Evolutionary conservation across 106 monocot genomes (phyloP).

Genomic region (Platanthera guangdongensis): DNA sequence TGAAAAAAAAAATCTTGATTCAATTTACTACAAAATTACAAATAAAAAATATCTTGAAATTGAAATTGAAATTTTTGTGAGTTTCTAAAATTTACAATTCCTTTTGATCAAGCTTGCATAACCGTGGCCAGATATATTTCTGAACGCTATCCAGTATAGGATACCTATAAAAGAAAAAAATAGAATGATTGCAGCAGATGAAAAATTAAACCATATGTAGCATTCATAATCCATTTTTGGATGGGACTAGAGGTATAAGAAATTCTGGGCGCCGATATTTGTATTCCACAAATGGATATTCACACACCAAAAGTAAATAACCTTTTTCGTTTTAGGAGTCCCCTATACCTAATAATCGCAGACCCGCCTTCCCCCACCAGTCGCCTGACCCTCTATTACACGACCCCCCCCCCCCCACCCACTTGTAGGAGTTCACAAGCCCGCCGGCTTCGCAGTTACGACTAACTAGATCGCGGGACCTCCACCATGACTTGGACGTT

Average conservation of each 20-base stretch:
- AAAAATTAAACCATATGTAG: neutral
- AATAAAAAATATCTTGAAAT: neutral
- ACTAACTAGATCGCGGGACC: no score
- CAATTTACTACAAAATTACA: neutral
- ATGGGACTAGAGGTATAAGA: neutral
- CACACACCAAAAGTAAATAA: no score
- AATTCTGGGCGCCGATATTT: no score
- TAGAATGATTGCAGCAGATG: neutral
- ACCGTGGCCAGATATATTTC: slow-evolving; percentile 65
- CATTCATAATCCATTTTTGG: neutral
- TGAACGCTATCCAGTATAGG: slow-evolving; percentile 53
- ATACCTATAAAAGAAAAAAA: slow-evolving; percentile 26
- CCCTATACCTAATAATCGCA: no score
- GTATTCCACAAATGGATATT: no score
- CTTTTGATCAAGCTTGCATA: slow-evolving; percentile 56
- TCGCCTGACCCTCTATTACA: no score
- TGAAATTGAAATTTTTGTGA: neutral
- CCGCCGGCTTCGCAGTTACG: no score
- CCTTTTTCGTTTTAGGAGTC: no score
- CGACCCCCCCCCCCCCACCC: no score
- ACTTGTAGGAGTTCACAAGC: no score
- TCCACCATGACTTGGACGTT: no score
- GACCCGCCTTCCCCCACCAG: no score
- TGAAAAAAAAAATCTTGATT: neutral
- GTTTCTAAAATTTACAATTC: slow-evolving; percentile 41